Evolutionary conservation across 140 eudicot species (phyloP).

Genomic region (Oenanthe javanica): DNA sequence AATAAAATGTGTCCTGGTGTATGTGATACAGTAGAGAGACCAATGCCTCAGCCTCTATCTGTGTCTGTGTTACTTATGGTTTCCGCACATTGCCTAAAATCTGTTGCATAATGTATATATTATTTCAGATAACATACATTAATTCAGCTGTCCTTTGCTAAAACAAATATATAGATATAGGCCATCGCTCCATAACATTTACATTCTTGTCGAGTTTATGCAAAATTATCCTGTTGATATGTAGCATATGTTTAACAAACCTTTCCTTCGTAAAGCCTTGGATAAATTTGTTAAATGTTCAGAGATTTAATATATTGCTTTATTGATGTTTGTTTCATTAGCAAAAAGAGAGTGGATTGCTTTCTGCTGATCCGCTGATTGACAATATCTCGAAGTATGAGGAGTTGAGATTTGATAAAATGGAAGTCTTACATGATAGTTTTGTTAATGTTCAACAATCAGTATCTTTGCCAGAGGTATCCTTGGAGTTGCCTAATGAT

Average conservation of each 20-base stretch:
- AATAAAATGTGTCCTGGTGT: not conserved
- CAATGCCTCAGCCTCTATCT: not conserved
- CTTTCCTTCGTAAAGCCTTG: not conserved
- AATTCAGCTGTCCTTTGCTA: not conserved
- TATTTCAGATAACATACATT: not conserved
- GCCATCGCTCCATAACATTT: too few species aligned
- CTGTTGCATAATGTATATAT: not conserved
- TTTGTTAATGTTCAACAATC: constrained; percentile 22
- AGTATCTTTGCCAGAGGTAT: constrained; percentile 23
- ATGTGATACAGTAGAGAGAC: not conserved
- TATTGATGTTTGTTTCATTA: constrained; percentile 1
- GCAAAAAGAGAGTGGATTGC: constrained; percentile 23
- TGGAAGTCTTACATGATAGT: constrained; percentile 23
- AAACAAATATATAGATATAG: not conserved
- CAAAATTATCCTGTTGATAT: not conserved
- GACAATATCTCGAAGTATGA: constrained; percentile 30
- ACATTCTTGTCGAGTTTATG: not conserved
- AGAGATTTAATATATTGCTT: not conserved
- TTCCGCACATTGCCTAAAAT: not conserved
- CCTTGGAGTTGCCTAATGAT: constrained; percentile 24
- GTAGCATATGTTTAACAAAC: not conserved
- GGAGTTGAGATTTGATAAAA: constrained; percentile 35
- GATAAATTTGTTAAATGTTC: not conserved
- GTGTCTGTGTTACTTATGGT: not conserved
- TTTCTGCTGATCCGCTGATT: constrained; percentile 26